These are phyloP conservation scores for Nyssa sinensis DNA, from an alignment of 148 eudicot species.

Conservation along the genomic window DNA sequence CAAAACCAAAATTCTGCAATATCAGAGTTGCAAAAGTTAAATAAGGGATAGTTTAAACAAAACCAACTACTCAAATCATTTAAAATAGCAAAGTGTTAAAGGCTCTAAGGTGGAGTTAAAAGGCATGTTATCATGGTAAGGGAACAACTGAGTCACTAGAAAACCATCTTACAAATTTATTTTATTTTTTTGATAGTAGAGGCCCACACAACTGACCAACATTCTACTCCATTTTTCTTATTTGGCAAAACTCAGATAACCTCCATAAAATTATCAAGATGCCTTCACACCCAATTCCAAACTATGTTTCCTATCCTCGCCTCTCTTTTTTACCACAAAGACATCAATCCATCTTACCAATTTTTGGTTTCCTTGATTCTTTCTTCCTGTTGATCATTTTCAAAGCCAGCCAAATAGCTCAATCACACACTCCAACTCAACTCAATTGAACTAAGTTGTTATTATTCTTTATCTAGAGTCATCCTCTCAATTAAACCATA, in stretches of 20 bases:
- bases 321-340: no score
- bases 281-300: not conserved
- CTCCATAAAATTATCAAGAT: not conserved
- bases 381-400: not conserved
- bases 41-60: not conserved
- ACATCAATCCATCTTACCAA: no score
- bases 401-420: not conserved
- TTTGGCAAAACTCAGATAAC: not conserved
- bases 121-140: not conserved
- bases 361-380: not conserved
- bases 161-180: not conserved
- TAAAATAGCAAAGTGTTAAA: not conserved
- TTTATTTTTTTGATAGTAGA: not conserved
- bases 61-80: not conserved
- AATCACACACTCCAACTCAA: no score
- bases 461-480: no score
- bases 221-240: not conserved
- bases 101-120: not conserved
- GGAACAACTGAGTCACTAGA: not conserved
- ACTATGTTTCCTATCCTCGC: not conserved
- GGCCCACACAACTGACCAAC: no score
- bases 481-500: no score
- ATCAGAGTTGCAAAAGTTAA: slow-evolving; percentile 11
- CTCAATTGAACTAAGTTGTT: no score
- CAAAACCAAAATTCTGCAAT: slow-evolving; percentile 83